Evolutionary conservation across 176 grass and related monocot species (phyloP).

Genomic region (Oryza glumipatula): DNA sequence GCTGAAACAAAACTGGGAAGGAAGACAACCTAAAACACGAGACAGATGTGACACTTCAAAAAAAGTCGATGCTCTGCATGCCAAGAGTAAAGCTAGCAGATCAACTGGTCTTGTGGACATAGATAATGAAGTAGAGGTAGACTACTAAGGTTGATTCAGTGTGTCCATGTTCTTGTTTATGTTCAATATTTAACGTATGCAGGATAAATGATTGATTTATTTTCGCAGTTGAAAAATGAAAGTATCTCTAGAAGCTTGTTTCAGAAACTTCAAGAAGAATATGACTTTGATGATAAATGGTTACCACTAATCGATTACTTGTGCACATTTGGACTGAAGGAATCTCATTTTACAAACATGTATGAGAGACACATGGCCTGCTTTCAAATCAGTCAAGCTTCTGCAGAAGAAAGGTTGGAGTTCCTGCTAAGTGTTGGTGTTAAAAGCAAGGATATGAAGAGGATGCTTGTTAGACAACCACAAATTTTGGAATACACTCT

Average conservation of each 20-base stretch:
- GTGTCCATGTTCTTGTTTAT: constrained; percentile 30
- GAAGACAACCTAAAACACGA: constrained; percentile 45
- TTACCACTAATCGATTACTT: constrained; percentile 89
- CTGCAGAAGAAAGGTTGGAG: constrained; percentile 79
- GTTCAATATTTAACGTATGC: constrained; percentile 23
- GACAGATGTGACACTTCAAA: constrained; percentile 35
- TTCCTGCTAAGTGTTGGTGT: constrained; percentile 77
- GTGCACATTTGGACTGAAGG: constrained; percentile 84
- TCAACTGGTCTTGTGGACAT: constrained; percentile 41
- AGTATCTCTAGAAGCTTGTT: constrained; percentile 64
- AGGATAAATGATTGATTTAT: constrained; percentile 29
- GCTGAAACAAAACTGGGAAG: constrained; percentile 57
- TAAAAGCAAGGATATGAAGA: constrained; percentile 89
- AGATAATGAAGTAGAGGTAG: constrained; percentile 67
- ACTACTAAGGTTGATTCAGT: constrained; percentile 39
- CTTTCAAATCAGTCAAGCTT: constrained; percentile 76
- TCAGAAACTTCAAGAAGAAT: constrained; percentile 83
- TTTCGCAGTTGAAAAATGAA: constrained; percentile 76
- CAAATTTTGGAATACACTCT: constrained; percentile 94
- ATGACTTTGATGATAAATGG: constrained; percentile 86
- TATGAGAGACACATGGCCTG: constrained; percentile 88
- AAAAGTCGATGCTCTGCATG: constrained; percentile 26
- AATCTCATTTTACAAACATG: constrained; percentile 85
- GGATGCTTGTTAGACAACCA: constrained; percentile 84
- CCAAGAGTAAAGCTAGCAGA: constrained; percentile 36